Evolutionary conservation across 2,329 filamentous ascomycete genomes (phyloP).

Genomic region (Xylaria sp.): DNA sequence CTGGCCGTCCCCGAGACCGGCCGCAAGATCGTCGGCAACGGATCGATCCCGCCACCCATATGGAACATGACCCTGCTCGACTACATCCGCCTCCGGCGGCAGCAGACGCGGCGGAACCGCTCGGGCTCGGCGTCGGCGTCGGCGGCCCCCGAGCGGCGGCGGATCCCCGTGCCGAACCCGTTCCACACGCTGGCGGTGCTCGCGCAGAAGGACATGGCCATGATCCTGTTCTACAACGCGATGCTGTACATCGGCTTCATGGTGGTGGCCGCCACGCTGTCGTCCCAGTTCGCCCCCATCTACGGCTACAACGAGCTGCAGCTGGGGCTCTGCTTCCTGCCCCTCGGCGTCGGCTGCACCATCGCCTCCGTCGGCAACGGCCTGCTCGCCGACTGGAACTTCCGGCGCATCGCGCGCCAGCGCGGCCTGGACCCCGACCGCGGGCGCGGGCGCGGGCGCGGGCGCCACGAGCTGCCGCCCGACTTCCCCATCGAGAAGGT

Average conservation of each 20-base stretch:
- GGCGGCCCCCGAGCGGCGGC: slow-evolving; percentile 42
- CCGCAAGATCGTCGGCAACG: slow-evolving; percentile 63
- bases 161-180: slow-evolving; percentile 59
- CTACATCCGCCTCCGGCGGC: slow-evolving; percentile 44
- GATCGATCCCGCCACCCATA: slow-evolving; percentile 59
- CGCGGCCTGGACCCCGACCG: slow-evolving; percentile 64
- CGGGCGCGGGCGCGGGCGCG: slow-evolving; percentile 57
- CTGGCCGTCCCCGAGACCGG: slow-evolving; percentile 63
- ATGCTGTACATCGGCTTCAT: slow-evolving; percentile 61
- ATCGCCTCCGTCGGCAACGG: slow-evolving; percentile 58
- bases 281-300: slow-evolving; percentile 53
- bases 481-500: slow-evolving; percentile 59
- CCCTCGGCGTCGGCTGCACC: slow-evolving; percentile 55
- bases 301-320: slow-evolving; percentile 55
- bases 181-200: slow-evolving; percentile 57
- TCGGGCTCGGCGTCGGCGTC: no score
- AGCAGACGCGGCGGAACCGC: slow-evolving; percentile 37
- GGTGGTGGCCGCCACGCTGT: slow-evolving; percentile 55
- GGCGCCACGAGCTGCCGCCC: no score
- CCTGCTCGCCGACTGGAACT: slow-evolving; percentile 67
- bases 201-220: slow-evolving; percentile 59
- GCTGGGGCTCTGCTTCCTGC: slow-evolving; percentile 58
- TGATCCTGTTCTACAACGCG: slow-evolving; percentile 56
- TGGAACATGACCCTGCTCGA: slow-evolving; percentile 63
- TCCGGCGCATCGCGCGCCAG: slow-evolving; percentile 64